Percentiles rank a stretch among this genome's conserved stretches.
Conservation (phyloP, 495 filamentous ascomycete genomes). For the Haplographium delicatum region DNA sequence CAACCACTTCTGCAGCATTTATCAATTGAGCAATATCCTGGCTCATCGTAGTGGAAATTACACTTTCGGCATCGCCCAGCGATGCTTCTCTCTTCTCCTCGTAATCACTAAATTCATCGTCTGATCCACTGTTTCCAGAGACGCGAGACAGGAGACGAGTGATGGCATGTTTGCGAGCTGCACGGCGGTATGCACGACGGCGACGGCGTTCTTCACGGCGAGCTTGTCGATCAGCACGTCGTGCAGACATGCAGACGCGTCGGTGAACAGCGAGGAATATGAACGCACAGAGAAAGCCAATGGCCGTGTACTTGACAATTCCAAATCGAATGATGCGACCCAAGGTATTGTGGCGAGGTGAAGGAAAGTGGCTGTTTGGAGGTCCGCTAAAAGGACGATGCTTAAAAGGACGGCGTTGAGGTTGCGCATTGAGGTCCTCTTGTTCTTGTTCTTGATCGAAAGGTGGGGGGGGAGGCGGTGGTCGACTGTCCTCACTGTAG, state of each 20-base stretch:
- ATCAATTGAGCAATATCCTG: conserved; percentile 45
- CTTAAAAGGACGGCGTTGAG: neutral
- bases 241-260: conserved; percentile 25
- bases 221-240: conserved; percentile 13
- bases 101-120: conserved; percentile 11
- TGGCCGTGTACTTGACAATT: conserved; percentile 15
- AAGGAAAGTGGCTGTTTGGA: conserved; percentile 3
- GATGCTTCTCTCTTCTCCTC: conserved; percentile 19
- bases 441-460: neutral
- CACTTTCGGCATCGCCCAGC: conserved; percentile 33
- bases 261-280: conserved; percentile 30
- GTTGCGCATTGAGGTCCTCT: neutral
- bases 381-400: conserved; percentile 1
- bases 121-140: conserved; percentile 4
- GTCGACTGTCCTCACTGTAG: neutral
- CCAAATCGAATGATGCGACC: conserved; percentile 8
- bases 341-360: neutral
- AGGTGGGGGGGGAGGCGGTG: neutral
- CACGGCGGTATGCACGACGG: conserved; percentile 35
- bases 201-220: conserved; percentile 37
- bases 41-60: conserved; percentile 26
- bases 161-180: conserved; percentile 31
- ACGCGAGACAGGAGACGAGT: conserved; percentile 12
- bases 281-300: conserved; percentile 30
- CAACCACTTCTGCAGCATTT: conserved; percentile 39